These are phyloP conservation scores for Lojkania enalia DNA, from an alignment of 2,329 filamentous ascomycete species.

Conservation along the genomic window DNA sequence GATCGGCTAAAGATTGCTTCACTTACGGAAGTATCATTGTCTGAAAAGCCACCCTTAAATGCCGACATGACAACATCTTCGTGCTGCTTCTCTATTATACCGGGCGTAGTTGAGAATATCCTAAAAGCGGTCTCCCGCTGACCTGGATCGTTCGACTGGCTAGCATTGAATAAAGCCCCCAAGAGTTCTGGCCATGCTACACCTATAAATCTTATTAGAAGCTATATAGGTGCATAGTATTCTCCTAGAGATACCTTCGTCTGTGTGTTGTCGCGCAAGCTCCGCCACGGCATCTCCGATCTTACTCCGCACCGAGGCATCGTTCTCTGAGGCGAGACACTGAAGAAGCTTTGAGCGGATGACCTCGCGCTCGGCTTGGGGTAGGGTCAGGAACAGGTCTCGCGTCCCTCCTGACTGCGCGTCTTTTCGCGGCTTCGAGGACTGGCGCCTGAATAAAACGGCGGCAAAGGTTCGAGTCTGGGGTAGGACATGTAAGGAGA, in stretches of 20 bases:
- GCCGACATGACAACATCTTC: constrained; percentile 86
- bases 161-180: constrained; percentile 82
- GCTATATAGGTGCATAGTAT: neutral
- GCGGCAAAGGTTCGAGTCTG: constrained; percentile 89
- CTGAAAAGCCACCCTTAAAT: constrained; percentile 90
- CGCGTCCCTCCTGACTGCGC: constrained; percentile 65
- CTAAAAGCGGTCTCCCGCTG: constrained; percentile 92
- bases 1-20: constrained; percentile 1
- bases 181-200: constrained; percentile 90
- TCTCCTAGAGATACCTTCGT: constrained; percentile 68
- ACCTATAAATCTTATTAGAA: constrained; percentile 56
- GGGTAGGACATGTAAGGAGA: constrained; percentile 2
- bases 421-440: constrained; percentile 83
- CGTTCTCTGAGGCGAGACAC: constrained; percentile 71
- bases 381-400: constrained; percentile 84
- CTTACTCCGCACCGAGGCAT: constrained; percentile 83
- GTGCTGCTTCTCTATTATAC: constrained; percentile 94
- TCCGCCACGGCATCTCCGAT: constrained; percentile 97
- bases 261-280: constrained; percentile 90
- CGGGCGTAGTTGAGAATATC: constrained; percentile 92
- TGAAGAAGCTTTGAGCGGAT: constrained; percentile 86
- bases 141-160: constrained; percentile 78
- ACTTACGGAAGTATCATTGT: constrained; percentile 78
- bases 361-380: constrained; percentile 70
- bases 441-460: constrained; percentile 91